phyloP scores from a whole-genome alignment of 2,329 filamentous ascomycete genomes.

The Penicillium corylophilum region DNA sequence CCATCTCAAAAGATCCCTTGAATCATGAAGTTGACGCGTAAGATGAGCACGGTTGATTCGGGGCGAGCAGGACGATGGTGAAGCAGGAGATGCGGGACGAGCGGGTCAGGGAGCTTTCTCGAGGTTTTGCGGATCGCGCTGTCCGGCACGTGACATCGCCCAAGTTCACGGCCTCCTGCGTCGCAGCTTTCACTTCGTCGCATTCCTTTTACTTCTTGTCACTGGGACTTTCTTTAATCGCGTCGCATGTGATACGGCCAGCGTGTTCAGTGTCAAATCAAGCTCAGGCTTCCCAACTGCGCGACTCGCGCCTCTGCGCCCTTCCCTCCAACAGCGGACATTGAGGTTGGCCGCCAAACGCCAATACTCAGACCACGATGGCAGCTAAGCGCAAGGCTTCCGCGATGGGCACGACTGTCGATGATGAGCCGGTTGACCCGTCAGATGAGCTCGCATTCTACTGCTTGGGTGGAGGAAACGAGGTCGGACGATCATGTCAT shows the following conservation, averaged over 20 bases:
- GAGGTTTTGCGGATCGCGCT: slow-evolving; percentile 25
- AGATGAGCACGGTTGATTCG: neutral
- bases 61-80: slow-evolving; percentile 1
- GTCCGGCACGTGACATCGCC: slow-evolving; percentile 22
- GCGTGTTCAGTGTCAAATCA: neutral
- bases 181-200: neutral
- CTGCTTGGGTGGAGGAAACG: slow-evolving; percentile 90
- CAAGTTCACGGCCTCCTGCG: slow-evolving; percentile 10
- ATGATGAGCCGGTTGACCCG: slow-evolving; percentile 87
- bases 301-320: slow-evolving; percentile 5
- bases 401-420: slow-evolving; percentile 63
- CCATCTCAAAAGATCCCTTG: slow-evolving; percentile 35
- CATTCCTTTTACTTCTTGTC: neutral
- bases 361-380: slow-evolving; percentile 55
- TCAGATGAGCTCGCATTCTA: slow-evolving; percentile 93
- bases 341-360: neutral
- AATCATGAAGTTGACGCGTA: slow-evolving; percentile 19
- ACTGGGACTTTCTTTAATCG: neutral
- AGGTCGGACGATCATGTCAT: slow-evolving; percentile 95
- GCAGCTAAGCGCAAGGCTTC: slow-evolving; percentile 88
- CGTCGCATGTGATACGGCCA: neutral
- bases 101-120: slow-evolving; percentile 21
- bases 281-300: neutral
- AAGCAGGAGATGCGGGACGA: slow-evolving; percentile 14
- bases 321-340: neutral